Evolutionary conservation across 2,329 filamentous ascomycete species (phyloP), one percentile per base, ranked within the genome.

Genomic region (Ophiobolus disseminans): DNA sequence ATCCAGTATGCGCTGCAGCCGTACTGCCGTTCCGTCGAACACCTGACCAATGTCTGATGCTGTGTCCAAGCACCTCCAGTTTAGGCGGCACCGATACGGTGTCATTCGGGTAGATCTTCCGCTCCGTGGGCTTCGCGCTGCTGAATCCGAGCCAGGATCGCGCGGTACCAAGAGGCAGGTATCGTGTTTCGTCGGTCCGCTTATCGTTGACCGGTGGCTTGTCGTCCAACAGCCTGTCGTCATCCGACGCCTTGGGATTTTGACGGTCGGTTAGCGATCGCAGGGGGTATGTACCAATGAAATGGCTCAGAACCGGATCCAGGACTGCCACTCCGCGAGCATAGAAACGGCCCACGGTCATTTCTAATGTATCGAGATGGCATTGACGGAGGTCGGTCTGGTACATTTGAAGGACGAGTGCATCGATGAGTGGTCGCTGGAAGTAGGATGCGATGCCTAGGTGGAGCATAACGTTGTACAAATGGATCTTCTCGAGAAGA

Each of bases 391-490:
- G 44, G 0, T 32, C 22, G 2, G 32, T 53, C 17, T 48, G n/a
- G 41, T 56, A 52, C 54, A 63, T 57, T 17, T 63, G 41, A 8
- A 50, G 28, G 23, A 52, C 35, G 3, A 65, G 48, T 10, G 36
- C 32, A 17, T 62, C 47, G 6, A 55, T 52, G 6, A 65, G 47
- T 2, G 47, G 43, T 7, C 37, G 39, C 20, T 58, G 50, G 10
- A 58, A 20, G 9, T 34, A 50, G 5, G 37, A 48, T 0, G 54
- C 46, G 2, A 63, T 35, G 4, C 49, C 58, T 1, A 65, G 44
- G 16, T 65, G 62, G 2, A 62, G 45, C 52, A 56, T 58, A 8
- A 48, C 49, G 34, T 60, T 61, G 42, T 65, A 65, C 1, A 63
- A 45, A 20, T 65, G 54, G 1, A 63, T 63, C 23, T 56, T 63